These are phyloP conservation scores for Parathielavia appendiculata DNA, from an alignment of 495 filamentous ascomycete species.

Conservation along the genomic window DNA sequence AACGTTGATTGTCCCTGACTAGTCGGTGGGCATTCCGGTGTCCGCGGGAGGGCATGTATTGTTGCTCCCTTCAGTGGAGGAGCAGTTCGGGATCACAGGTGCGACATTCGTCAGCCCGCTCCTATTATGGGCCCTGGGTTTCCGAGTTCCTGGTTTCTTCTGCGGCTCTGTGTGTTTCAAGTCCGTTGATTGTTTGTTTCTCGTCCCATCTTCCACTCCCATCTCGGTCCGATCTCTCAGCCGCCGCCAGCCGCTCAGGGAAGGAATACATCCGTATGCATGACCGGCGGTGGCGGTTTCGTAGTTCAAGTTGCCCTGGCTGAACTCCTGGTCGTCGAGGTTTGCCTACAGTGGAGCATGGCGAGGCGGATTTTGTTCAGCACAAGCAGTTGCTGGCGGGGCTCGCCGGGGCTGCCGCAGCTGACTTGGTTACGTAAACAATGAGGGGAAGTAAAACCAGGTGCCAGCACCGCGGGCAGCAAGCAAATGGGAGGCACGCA, in stretches of 20 bases:
- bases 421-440: not conserved
- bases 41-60: not conserved
- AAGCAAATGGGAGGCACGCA: constrained; percentile 4
- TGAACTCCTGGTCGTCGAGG: constrained; percentile 4
- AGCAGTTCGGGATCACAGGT: not conserved
- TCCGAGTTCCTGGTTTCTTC: not conserved
- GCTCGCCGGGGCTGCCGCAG: constrained; percentile 1
- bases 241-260: not conserved
- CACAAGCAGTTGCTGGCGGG: constrained; percentile 4
- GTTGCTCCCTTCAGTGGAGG: no score
- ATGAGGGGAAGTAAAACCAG: constrained; percentile 7
- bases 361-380: constrained; percentile 14
- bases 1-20: constrained; percentile 6
- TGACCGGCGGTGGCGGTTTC: constrained; percentile 18
- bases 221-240: not conserved
- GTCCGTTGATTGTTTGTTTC: constrained; percentile 1
- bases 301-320: constrained; percentile 8
- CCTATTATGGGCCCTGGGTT: not conserved
- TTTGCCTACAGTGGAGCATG: not conserved
- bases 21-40: not conserved
- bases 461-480: constrained; percentile 2
- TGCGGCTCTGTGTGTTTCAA: not conserved
- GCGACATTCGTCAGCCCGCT: not conserved
- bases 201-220: not conserved
- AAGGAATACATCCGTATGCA: constrained; percentile 16